Evolutionary conservation across 2,329 filamentous ascomycete genomes (phyloP).

Genomic region (Fonsecaea erecta): DNA sequence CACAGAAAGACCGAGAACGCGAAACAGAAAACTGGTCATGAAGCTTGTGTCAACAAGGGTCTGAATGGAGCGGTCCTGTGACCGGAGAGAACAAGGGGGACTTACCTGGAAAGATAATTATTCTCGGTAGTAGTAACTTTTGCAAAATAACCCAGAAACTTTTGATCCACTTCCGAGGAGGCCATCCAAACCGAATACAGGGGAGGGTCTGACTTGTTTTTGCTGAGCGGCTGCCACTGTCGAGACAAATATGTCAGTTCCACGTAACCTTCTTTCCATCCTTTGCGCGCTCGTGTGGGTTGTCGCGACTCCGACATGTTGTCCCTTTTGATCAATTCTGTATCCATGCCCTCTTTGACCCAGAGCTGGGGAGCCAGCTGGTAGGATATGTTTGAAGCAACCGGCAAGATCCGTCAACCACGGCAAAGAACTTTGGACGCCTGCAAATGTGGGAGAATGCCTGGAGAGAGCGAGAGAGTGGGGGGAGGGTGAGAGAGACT

Average conservation of each 20-base stretch:
- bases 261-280: conserved; percentile 31
- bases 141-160: conserved; percentile 89
- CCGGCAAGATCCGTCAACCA: conserved; percentile 19
- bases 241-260: conserved; percentile 42
- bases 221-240: conserved; percentile 38
- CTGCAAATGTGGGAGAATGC: background rate
- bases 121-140: conserved; percentile 77
- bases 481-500: background rate
- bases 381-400: conserved; percentile 6
- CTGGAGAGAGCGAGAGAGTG: background rate
- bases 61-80: background rate
- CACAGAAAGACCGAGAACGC: conserved; percentile 87
- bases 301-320: background rate
- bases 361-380: conserved; percentile 2
- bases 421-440: conserved; percentile 10
- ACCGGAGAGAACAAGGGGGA: background rate
- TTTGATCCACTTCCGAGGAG: conserved; percentile 95
- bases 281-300: conserved; percentile 14
- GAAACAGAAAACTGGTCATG: conserved; percentile 71
- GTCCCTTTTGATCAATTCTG: background rate
- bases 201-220: conserved; percentile 38
- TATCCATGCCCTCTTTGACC: conserved; percentile 22
- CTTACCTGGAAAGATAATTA: conserved; percentile 69
- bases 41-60: conserved; percentile 23
- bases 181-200: conserved; percentile 69